Conservation (phyloP, 2,329 filamentous ascomycete genomes). For the Ambrosiella cleistominuta region DNA sequence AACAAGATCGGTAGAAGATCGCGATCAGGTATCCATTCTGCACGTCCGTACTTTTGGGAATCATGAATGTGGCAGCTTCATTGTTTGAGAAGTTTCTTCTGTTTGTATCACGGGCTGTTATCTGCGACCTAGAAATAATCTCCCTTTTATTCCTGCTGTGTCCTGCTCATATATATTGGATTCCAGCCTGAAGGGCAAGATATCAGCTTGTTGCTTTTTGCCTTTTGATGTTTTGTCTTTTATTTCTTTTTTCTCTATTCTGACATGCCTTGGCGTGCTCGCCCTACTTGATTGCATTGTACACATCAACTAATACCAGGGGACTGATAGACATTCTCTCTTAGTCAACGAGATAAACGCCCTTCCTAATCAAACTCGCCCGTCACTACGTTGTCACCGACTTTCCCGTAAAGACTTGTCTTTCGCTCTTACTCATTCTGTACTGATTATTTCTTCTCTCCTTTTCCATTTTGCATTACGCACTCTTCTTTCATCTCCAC, state of each 20-base stretch:
- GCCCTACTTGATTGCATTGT: background rate
- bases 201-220: background rate
- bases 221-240: background rate
- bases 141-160: background rate
- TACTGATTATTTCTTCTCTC: no score
- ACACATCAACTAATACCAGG: background rate
- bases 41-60: background rate
- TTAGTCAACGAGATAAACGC: background rate
- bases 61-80: background rate
- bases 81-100: background rate
- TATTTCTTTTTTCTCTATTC: background rate
- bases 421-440: no score
- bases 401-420: no score
- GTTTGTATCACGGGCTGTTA: background rate
- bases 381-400: no score
- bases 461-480: no score
- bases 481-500: no score
- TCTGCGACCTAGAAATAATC: background rate
- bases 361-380: no score
- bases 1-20: background rate
- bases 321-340: background rate
- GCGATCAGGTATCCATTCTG: background rate
- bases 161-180: background rate
- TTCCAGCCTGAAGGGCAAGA: background rate
- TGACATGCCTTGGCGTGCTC: background rate